A percentile compares a stretch with the other conserved stretches of the same genome.
Conservation (phyloP, 2,329 filamentous ascomycete species). For the Colletotrichum paranaense region DNA sequence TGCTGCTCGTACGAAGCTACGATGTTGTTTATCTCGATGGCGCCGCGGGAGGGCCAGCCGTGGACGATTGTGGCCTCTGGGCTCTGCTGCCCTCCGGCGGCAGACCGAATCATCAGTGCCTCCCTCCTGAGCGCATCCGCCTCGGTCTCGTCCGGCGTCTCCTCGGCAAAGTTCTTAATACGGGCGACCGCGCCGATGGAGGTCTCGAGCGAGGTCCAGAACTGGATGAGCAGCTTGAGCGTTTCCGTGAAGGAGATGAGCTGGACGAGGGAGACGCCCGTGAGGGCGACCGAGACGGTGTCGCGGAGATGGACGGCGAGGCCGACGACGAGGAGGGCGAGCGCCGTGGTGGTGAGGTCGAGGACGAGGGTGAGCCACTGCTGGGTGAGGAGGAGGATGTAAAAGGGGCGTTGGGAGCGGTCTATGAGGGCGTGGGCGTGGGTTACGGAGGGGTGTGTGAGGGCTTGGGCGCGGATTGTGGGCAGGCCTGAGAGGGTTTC, state of each 20-base stretch:
- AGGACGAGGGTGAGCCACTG: conserved; percentile 66
- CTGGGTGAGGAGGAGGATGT: conserved; percentile 67
- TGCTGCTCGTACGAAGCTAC: conserved; percentile 10
- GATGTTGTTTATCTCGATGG: conserved; percentile 45
- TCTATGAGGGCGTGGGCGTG: conserved; percentile 62
- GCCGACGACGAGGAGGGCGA: conserved; percentile 59
- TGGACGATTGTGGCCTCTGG: conserved; percentile 25
- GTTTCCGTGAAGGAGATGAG: conserved; percentile 48
- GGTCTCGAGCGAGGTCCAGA: conserved; percentile 46
- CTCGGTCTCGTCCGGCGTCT: conserved; percentile 44
- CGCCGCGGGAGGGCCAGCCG: conserved; percentile 47
- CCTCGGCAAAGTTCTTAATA: conserved; percentile 43
- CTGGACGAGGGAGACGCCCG: conserved; percentile 43
- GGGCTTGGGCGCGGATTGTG: conserved; percentile 66
- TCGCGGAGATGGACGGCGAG: conserved; percentile 49
- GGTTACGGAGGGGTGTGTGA: conserved; percentile 54
- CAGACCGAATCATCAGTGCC: neutral
- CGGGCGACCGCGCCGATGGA: conserved; percentile 43
- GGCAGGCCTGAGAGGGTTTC: conserved; percentile 60
- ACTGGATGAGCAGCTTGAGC: conserved; percentile 47
- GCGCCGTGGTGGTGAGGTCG: conserved; percentile 58
- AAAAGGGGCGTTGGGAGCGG: conserved; percentile 66
- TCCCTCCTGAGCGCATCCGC: neutral
- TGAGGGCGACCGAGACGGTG: conserved; percentile 30
- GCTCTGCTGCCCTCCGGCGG: neutral